Percentiles rank a stretch among this genome's conserved stretches.
phyloP scores from a whole-genome alignment of 768 basidiomycete species.

The Bullera alba region DNA sequence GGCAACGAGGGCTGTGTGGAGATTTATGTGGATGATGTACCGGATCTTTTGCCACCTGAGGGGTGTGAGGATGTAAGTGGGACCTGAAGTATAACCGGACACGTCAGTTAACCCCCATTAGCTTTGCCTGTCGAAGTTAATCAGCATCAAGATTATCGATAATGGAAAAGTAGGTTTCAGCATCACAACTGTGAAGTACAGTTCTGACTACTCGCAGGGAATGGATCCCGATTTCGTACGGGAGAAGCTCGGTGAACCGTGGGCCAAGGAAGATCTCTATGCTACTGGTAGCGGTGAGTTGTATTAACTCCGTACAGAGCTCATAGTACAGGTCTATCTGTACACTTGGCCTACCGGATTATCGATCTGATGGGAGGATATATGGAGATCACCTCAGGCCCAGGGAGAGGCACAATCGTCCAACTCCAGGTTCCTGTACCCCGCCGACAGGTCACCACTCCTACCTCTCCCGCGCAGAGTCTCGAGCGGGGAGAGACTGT shows the following conservation, averaged over 20 bases:
- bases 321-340: constrained; percentile 18
- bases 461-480: constrained; percentile 1
- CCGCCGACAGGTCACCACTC: constrained; percentile 1
- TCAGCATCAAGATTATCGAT: constrained; percentile 38
- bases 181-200: not conserved
- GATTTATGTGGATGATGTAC: constrained; percentile 32
- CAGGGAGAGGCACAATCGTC: constrained; percentile 32
- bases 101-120: not conserved
- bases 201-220: constrained; percentile 3
- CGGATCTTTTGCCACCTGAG: constrained; percentile 21
- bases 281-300: constrained; percentile 27
- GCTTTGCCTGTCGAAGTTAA: constrained; percentile 19
- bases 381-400: constrained; percentile 37
- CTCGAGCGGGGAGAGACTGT: not conserved
- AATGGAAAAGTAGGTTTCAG: constrained; percentile 14
- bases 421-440: constrained; percentile 35
- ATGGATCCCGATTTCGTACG: constrained; percentile 23
- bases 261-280: constrained; percentile 35
- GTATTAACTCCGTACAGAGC: too few relatives aligned
- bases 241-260: constrained; percentile 32
- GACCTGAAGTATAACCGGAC: too few relatives aligned
- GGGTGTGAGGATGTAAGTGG: constrained; percentile 33
- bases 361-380: constrained; percentile 39
- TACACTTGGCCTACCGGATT: constrained; percentile 40
- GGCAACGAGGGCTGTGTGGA: constrained; percentile 34